These are phyloP conservation scores for Domatiomyces catenatus DNA, from an alignment of 2,329 filamentous ascomycete species.

Conservation along the genomic window DNA sequence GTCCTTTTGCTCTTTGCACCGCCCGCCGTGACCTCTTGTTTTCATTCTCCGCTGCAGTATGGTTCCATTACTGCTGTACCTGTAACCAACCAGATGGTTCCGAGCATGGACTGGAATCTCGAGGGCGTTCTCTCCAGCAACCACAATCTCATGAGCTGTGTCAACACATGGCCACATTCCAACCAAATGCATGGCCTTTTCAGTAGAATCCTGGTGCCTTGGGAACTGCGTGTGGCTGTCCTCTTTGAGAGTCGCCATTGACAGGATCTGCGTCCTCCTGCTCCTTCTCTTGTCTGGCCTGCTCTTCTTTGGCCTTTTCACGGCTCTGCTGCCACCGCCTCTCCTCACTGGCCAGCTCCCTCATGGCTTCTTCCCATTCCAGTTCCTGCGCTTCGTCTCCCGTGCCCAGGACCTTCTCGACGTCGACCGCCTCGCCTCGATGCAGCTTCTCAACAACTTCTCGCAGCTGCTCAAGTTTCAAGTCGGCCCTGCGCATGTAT, in stretches of 20 bases:
- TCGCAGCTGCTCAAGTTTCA: conserved; percentile 57
- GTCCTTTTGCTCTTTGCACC: neutral
- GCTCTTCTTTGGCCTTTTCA: conserved; percentile 1
- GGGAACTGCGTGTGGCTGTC: neutral
- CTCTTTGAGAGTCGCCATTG: conserved; percentile 4
- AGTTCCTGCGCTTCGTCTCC: conserved; percentile 59
- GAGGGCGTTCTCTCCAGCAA: no score
- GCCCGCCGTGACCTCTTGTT: neutral
- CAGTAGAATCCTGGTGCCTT: conserved; percentile 12
- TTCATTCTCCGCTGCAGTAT: neutral
- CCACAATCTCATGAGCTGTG: no score
- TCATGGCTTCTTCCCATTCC: conserved; percentile 60
- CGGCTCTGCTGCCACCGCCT: conserved; percentile 13
- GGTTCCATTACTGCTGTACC: neutral
- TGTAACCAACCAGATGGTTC: neutral
- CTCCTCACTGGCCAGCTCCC: conserved; percentile 15
- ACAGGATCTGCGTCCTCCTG: conserved; percentile 14
- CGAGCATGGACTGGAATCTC: no score
- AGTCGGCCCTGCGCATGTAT: conserved; percentile 61
- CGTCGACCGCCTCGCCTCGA: conserved; percentile 53
- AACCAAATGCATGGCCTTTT: neutral
- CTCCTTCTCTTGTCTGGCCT: conserved; percentile 9
- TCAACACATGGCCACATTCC: no score
- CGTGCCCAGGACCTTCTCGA: conserved; percentile 65
- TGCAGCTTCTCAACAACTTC: conserved; percentile 41